Evolutionary conservation across 495 filamentous ascomycete species (phyloP).

Genomic region (Neurospora sp.): DNA sequence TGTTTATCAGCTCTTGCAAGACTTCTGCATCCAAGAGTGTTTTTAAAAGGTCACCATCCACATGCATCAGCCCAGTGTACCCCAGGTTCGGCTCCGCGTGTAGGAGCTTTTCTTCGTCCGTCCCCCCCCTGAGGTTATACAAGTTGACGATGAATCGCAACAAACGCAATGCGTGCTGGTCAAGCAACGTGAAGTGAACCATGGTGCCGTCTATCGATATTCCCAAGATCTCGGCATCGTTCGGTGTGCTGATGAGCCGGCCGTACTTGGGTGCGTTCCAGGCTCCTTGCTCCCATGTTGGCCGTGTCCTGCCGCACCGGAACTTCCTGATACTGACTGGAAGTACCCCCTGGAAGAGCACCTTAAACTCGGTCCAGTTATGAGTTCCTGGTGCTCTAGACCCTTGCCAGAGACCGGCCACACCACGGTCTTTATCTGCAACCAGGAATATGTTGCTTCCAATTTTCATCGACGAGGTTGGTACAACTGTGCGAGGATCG

Average conservation of each 20-base stretch:
- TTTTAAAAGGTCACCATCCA: conserved; percentile 58
- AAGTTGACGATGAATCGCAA: conserved; percentile 55
- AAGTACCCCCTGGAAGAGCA: conserved; percentile 43
- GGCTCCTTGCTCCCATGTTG: conserved; percentile 27
- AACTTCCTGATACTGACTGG: conserved; percentile 40
- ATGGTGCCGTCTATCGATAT: conserved; percentile 56
- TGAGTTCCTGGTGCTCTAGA: conserved; percentile 22
- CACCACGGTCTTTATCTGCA: conserved; percentile 35
- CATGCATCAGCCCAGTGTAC: conserved; percentile 38
- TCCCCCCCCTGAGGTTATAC: conserved; percentile 20
- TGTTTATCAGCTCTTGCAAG: conserved; percentile 33
- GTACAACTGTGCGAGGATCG: neutral
- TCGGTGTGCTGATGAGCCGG: conserved; percentile 14
- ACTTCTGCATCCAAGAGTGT: conserved; percentile 40
- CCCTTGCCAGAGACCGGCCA: conserved; percentile 44
- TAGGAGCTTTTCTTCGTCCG: neutral
- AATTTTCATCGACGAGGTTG: conserved; percentile 4
- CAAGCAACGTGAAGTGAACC: conserved; percentile 48
- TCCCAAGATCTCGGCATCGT: conserved; percentile 45
- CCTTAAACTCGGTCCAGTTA: conserved; percentile 20
- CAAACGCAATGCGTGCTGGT: conserved; percentile 45
- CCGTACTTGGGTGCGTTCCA: conserved; percentile 19
- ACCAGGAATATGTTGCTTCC: conserved; percentile 27
- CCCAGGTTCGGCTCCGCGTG: conserved; percentile 16
- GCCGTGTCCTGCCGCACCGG: conserved; percentile 30